Evolutionary conservation across 2,329 filamentous ascomycete species (phyloP), one percentile per base, ranked within the genome.

Genomic region (Nothophoma quercina): DNA sequence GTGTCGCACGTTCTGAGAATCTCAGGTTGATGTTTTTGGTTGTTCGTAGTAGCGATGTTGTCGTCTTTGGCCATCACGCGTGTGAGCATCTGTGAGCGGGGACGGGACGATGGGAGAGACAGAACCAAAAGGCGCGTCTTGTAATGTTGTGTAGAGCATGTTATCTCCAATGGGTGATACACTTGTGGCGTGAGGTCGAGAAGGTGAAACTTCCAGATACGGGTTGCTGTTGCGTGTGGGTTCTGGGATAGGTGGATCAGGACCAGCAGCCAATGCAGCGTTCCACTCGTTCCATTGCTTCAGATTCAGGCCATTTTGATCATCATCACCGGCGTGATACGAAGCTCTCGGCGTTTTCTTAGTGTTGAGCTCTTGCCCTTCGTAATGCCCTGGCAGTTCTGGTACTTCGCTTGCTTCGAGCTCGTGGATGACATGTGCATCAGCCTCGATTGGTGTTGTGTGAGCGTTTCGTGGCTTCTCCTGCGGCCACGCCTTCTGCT

Each of bases 401-500:
- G 65, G 62, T 7, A 65, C 48, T 5, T 32, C 53, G 30, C 51
- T 53, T 18, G 58, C 64, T 9, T 63, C 63, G 8, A 68, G 46
- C 39, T 68, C 65, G 35, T 68, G 56, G 12, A 68, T 64, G 2
- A 35, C 28, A 9, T 47, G 53, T 10, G 62, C 53, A 34, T 68
- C 65, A 16, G 57, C 62, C 49, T 68, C 65, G 21, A 67, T 53
- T 4, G 56, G 62, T 30, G 47, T 54, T 12, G 51, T 22, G 13
- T 40, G 46, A 25, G 35, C 40, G 38, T 54, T 52, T 35, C 23
- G 33, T 38, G 38, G 25, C 44, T 61, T 66, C 23, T 66, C 62
- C 16, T 62, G n/a, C n/a, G n/a, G n/a, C n/a, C n/a, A n/a, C n/a
- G n/a, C n/a, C 44, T 61, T 66, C 23, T 66, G 60, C 16, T 62